Evolutionary conservation across 352 stramenopile genomes (phyloP).

Genomic region (Globisporangium acanthophoron): DNA sequence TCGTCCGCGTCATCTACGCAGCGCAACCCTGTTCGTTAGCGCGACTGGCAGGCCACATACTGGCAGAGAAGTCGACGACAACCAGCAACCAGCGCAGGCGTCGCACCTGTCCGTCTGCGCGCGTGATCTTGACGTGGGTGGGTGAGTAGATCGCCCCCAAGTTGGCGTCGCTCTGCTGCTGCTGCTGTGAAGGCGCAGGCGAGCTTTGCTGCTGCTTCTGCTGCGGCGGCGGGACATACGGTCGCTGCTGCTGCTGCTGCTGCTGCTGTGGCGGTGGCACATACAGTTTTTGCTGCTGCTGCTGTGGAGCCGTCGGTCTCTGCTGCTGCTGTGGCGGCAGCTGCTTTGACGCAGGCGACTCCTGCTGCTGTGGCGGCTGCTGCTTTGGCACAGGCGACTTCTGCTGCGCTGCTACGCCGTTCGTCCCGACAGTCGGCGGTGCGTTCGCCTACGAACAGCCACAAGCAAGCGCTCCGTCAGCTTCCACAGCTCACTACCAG

Average conservation of each 20-base stretch:
- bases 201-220: slow-evolving; percentile 5
- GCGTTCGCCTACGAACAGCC: neutral
- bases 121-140: slow-evolving; percentile 67
- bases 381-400: neutral
- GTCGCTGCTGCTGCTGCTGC: slow-evolving; percentile 10
- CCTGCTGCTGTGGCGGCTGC: neutral
- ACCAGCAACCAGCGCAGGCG: neutral
- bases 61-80: neutral
- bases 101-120: slow-evolving; percentile 48
- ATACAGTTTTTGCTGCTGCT: slow-evolving; percentile 2
- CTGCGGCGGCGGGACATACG: neutral
- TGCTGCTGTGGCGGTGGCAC: slow-evolving; percentile 6
- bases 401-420: neutral
- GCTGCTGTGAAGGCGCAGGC: neutral
- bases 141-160: slow-evolving; percentile 59
- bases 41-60: neutral
- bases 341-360: neutral
- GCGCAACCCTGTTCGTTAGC: neutral
- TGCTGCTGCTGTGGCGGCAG: slow-evolving; percentile 2
- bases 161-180: slow-evolving; percentile 6
- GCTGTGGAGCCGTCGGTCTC: slow-evolving; percentile 3
- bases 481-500: neutral
- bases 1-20: slow-evolving; percentile 52
- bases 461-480: neutral
- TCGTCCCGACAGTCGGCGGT: neutral